Evolutionary conservation across 2,329 filamentous ascomycete genomes (phyloP).

Genomic region (Penicillium sp.): DNA sequence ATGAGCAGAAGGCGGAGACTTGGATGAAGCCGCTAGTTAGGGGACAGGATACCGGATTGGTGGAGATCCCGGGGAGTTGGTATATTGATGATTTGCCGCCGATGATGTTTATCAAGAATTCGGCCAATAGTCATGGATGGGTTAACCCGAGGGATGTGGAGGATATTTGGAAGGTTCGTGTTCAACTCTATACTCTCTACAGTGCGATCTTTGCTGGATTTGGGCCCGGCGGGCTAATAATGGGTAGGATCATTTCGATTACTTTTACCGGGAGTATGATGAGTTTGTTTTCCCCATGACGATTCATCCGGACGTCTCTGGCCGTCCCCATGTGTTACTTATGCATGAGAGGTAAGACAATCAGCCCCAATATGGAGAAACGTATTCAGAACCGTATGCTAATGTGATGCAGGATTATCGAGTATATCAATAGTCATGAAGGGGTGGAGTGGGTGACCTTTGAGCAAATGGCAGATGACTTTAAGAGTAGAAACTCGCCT

Average conservation of each 20-base stretch:
- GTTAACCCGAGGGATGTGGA: constrained; percentile 59
- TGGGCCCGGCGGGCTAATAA: neutral
- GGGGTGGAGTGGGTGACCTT: constrained; percentile 53
- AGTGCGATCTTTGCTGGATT: neutral
- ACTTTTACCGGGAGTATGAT: constrained; percentile 74
- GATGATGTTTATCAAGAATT: constrained; percentile 49
- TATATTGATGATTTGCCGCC: constrained; percentile 46
- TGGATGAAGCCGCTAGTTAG: constrained; percentile 53
- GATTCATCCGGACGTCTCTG: constrained; percentile 71
- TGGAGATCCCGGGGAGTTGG: constrained; percentile 47
- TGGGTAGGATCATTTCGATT: constrained; percentile 58
- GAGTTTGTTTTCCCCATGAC: constrained; percentile 77
- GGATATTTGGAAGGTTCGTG: constrained; percentile 51
- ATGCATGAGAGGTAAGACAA: constrained; percentile 66
- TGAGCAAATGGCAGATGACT: constrained; percentile 69
- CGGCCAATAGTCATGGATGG: constrained; percentile 56
- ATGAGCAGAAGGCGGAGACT: constrained; percentile 40
- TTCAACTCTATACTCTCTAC: neutral
- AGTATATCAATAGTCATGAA: constrained; percentile 64
- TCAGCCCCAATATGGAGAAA: neutral
- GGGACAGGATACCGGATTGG: constrained; percentile 40
- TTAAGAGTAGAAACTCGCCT: constrained; percentile 51
- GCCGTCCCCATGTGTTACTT: constrained; percentile 67
- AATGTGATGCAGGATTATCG: constrained; percentile 51
- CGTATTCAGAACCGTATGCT: neutral